Conservation (phyloP, 495 filamentous ascomycete genomes). For the Lindgomyces ingoldianus region DNA sequence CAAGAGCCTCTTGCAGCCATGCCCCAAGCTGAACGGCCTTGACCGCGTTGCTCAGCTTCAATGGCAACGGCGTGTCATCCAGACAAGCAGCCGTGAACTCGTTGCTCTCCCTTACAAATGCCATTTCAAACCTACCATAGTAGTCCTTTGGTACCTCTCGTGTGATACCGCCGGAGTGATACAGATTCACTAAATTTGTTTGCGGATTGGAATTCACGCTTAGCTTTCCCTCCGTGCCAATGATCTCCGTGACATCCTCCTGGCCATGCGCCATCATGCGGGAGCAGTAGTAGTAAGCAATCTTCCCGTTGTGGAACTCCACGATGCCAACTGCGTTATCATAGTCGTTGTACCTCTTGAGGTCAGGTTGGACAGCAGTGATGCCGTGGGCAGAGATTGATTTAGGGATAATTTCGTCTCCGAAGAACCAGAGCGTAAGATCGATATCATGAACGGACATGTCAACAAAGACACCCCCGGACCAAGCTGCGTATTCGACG, state of each 20-base stretch:
- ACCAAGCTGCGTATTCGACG: conserved; percentile 57
- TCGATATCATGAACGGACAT: conserved; percentile 40
- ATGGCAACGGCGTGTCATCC: conserved; percentile 18
- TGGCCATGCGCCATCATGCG: conserved; percentile 36
- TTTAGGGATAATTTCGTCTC: conserved; percentile 38
- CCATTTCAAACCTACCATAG: conserved; percentile 29
- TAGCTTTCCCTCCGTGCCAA: conserved; percentile 34
- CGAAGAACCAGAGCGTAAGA: conserved; percentile 34
- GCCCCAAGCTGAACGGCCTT: conserved; percentile 27
- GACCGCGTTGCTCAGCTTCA: conserved; percentile 20
- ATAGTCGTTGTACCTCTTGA: conserved; percentile 23
- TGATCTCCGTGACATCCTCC: conserved; percentile 35
- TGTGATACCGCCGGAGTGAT: conserved; percentile 13
- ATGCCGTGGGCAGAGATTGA: conserved; percentile 25
- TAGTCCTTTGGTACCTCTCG: conserved; percentile 28
- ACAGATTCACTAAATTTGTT: conserved; percentile 21
- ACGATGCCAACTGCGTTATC: conserved; percentile 38
- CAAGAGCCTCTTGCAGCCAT: conserved; percentile 29
- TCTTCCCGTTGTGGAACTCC: conserved; percentile 30
- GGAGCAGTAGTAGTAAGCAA: conserved; percentile 35
- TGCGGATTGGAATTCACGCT: conserved; percentile 31
- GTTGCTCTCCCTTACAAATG: conserved; percentile 34
- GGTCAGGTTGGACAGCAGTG: conserved; percentile 20
- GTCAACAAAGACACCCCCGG: conserved; percentile 61
- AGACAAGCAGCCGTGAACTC: conserved; percentile 27